These are phyloP conservation scores for Pseudonitzschia delicatissima DNA, from an alignment of 108 stramenopile genomes.

Conservation along the genomic window DNA sequence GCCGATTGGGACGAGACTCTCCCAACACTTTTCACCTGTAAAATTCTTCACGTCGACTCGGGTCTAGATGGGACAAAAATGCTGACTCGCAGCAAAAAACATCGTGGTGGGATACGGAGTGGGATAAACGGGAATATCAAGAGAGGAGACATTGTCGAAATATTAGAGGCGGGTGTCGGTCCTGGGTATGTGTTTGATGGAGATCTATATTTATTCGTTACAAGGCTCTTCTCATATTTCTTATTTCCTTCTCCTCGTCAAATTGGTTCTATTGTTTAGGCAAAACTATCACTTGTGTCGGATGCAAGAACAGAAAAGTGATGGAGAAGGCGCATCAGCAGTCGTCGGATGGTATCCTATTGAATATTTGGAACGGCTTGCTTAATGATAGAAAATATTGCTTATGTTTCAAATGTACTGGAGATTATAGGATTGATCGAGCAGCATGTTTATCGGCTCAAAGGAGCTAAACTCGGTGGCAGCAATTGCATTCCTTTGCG, in stretches of 20 bases:
- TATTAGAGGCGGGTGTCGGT: constrained; percentile 72
- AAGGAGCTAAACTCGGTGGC: background rate
- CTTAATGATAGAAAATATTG: background rate
- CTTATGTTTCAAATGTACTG: background rate
- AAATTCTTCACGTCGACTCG: constrained; percentile 20
- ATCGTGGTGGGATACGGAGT: constrained; percentile 24
- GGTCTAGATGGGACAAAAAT: constrained; percentile 39
- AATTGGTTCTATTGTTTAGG: too few relatives aligned
- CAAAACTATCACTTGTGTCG: constrained; percentile 74
- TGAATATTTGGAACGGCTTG: constrained; percentile 45
- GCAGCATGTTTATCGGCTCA: background rate
- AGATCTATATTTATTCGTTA: too few relatives aligned
- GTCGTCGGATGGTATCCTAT: constrained; percentile 81
- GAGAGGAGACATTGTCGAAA: constrained; percentile 67
- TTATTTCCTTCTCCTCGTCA: too few relatives aligned
- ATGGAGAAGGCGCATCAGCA: constrained; percentile 11
- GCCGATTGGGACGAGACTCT: constrained; percentile 19
- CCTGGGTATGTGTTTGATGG: too few relatives aligned
- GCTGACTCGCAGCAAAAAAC: constrained; percentile 33
- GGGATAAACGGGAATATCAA: constrained; percentile 32
- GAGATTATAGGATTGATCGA: background rate
- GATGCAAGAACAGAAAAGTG: constrained; percentile 3
- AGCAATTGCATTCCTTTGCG: background rate
- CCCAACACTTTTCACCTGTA: constrained; percentile 47
- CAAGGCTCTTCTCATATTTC: too few relatives aligned